phyloP scores from a whole-genome alignment of 1,139 yeast species.

The Saccharomyces hybrid region DNA sequence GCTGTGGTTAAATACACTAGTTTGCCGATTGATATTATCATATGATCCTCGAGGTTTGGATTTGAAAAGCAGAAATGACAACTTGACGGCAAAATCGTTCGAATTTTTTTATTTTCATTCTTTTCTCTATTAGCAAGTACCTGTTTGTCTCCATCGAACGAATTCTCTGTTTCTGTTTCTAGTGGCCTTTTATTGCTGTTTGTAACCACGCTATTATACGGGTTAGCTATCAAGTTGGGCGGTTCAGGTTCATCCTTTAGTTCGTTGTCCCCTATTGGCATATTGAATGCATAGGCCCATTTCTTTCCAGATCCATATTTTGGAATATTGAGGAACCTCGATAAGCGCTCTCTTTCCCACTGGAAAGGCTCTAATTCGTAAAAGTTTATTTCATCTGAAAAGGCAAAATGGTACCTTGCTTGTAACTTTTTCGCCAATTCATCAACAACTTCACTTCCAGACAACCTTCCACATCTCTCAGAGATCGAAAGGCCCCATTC shows the following conservation, averaged over 20 bases:
- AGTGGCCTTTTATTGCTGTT: slow-evolving; percentile 14
- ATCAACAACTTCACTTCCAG: slow-evolving; percentile 39
- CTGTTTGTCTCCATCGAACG: slow-evolving; percentile 9
- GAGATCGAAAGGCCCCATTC: slow-evolving; percentile 57
- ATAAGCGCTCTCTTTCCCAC: slow-evolving; percentile 40
- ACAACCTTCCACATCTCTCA: slow-evolving; percentile 29
- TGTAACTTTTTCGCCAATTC: slow-evolving; percentile 37
- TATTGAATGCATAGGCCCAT: slow-evolving; percentile 70
- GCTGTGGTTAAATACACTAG: slow-evolving; percentile 68
- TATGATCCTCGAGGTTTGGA: slow-evolving; percentile 69
- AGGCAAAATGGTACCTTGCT: slow-evolving; percentile 65
- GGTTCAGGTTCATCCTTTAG: slow-evolving; percentile 12
- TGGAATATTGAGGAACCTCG: slow-evolving; percentile 61
- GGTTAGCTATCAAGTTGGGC: slow-evolving; percentile 34
- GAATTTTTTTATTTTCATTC: slow-evolving; percentile 25
- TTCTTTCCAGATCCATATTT: slow-evolving; percentile 47
- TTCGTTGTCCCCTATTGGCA: slow-evolving; percentile 25
- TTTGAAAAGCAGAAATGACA: slow-evolving; percentile 86
- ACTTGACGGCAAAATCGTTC: slow-evolving; percentile 43
- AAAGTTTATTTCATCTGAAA: slow-evolving; percentile 42
- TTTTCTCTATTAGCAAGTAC: slow-evolving; percentile 1
- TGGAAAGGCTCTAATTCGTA: slow-evolving; percentile 52
- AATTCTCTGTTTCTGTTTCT: slow-evolving; percentile 5
- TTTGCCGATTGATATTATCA: slow-evolving; percentile 70
- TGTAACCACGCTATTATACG: slow-evolving; percentile 28